Conservation (phyloP, 169 alveolate species). For the Cryptosporidium baileyi region DNA sequence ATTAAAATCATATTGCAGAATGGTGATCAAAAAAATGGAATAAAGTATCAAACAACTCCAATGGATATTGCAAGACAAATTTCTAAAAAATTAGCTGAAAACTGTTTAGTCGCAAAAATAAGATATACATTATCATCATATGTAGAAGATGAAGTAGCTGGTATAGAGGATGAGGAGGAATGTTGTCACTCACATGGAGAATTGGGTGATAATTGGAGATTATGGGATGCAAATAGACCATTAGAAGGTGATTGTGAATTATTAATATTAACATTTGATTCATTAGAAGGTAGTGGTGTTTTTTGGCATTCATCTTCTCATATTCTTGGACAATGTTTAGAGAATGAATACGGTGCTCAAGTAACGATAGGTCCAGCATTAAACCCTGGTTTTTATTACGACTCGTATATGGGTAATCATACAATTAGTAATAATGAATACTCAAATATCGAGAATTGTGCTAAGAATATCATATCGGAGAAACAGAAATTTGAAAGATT, state of each 20-base stretch:
- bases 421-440: conserved; percentile 22
- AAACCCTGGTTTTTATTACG: conserved; percentile 97
- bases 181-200: not conserved
- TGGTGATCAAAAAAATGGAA: conserved; percentile 87
- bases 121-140: conserved; percentile 76
- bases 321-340: conserved; percentile 88
- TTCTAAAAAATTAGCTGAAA: conserved; percentile 87
- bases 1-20: conserved; percentile 89
- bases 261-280: conserved; percentile 89
- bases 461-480: conserved; percentile 80
- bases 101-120: conserved; percentile 89
- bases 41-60: conserved; percentile 90
- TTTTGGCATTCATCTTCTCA: conserved; percentile 99
- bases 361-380: conserved; percentile 93
- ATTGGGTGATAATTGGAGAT: conserved; percentile 73
- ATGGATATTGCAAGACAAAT: conserved; percentile 87
- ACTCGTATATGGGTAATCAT: conserved; percentile 92
- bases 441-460: conserved; percentile 75
- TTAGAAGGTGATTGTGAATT: conserved; percentile 94
- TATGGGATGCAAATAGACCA: conserved; percentile 97
- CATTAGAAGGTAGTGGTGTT: conserved; percentile 91
- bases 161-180: conserved; percentile 85
- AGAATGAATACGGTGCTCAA: conserved; percentile 93
- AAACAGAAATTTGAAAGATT: conserved; percentile 93
- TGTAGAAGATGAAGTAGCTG: conserved; percentile 78